Evolutionary conservation across 1,284 basidiomycete species (phyloP), one percentile per base, ranked within the genome.

Genomic region (Ceratorhiza oryzae-sativae): DNA sequence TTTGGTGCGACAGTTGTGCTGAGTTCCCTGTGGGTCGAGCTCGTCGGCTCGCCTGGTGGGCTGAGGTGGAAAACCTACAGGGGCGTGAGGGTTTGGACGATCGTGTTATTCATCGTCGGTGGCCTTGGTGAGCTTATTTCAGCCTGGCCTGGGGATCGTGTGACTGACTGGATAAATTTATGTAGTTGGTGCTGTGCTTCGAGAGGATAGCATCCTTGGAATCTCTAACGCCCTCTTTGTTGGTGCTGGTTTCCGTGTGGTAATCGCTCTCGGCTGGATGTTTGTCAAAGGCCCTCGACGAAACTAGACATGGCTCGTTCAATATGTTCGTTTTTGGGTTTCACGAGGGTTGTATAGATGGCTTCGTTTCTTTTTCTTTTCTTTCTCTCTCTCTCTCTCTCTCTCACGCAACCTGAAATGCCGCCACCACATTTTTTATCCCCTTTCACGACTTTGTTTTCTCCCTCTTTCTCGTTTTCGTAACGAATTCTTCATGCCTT

Each of bases 1-100:
- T 68, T 68, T 27, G 65, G 65, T 9, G 65, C 65, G 1, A 68
- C 51, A 1, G 65, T 68, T 15, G 65, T 68, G 12, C 53, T 68
- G 2, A 58, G 51, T n/a, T 56, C 51, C 9, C 36, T 68, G 10
- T 68, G 65, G 65, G 65, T 68, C 27, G 65, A 68, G 53, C 27
- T 68, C 9, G 65, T 68, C 4, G 65, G 65, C 3, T 56, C 49
- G 2, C 65, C 65, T 10, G 65, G 65, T 18, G 65, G 65, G 25
- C 9, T 68, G 49, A 41, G 65, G 53, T 68, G 65, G 65, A 55
- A 18, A 25, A 15, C 36, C 18, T 68, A 68, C 41, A 27, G 65
- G 25, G 65, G 65, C 23, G 53, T 32, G 53, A 36, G 65, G 15
- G 65, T 58, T 12, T 42, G 20, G 3, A 46, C 65, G 3, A 58